A percentile compares a stretch with the other conserved stretches of the same genome.
Evolutionary conservation across 2,329 filamentous ascomycete species (phyloP).

Genomic region (Cucurbitaria berberidis): DNA sequence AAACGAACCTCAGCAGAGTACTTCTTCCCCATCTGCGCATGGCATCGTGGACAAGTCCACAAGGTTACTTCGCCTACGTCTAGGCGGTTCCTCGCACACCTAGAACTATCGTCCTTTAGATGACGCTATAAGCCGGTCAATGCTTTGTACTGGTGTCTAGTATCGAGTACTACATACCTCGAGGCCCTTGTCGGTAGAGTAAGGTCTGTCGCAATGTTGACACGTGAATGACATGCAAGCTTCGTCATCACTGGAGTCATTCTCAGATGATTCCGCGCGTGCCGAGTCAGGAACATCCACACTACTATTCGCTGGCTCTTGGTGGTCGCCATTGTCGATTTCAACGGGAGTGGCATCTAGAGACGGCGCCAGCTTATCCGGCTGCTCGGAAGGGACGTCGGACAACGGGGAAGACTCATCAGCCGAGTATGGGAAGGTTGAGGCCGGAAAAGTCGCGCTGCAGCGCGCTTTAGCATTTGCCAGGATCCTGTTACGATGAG

Average conservation of each 20-base stretch:
- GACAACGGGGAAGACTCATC: neutral
- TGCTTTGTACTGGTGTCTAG: neutral
- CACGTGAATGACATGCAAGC: neutral
- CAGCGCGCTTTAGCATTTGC: neutral
- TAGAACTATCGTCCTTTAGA: neutral
- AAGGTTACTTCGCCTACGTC: neutral
- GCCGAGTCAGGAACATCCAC: neutral
- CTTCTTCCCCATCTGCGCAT: slow-evolving; percentile 3
- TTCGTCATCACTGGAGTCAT: neutral
- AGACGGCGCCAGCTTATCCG: neutral
- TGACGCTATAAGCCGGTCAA: slow-evolving; percentile 6
- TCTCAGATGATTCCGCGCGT: neutral
- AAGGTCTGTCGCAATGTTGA: slow-evolving; percentile 8
- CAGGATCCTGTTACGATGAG: neutral
- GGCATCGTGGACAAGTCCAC: slow-evolving; percentile 14
- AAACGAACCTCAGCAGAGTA: slow-evolving; percentile 2
- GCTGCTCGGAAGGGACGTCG: neutral
- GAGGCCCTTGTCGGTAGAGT: neutral
- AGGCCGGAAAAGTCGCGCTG: neutral
- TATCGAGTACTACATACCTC: neutral
- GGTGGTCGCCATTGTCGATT: too few relatives aligned
- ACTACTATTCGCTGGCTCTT: neutral
- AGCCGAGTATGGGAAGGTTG: neutral
- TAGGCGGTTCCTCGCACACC: slow-evolving; percentile 1
- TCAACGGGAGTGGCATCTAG: neutral